Percentiles rank a stretch among this genome's conserved stretches.
Evolutionary conservation across 1,139 yeast genomes (phyloP).

Genomic region (Geotrichum citri-aurantii): DNA sequence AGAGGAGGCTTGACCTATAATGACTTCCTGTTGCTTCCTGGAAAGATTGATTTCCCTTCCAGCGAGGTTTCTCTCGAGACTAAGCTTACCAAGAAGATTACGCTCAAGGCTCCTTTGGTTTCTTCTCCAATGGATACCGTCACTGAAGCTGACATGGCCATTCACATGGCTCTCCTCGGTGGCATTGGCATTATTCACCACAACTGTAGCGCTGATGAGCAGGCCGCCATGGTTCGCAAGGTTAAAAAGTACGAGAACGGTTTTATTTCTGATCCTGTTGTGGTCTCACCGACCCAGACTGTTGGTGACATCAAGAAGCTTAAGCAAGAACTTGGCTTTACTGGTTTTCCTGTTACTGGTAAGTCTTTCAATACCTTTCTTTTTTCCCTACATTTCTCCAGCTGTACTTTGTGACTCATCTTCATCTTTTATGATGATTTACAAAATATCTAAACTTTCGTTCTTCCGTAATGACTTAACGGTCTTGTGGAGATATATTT

Average conservation of each 20-base stretch:
- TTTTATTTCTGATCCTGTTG: slow-evolving; percentile 91
- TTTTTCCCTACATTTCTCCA: slow-evolving; percentile 3
- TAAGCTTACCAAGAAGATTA: slow-evolving; percentile 82
- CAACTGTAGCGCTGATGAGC: slow-evolving; percentile 93
- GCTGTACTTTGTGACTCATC: background rate
- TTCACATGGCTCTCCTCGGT: slow-evolving; percentile 95
- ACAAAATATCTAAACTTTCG: slow-evolving; percentile 77
- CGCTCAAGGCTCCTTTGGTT: slow-evolving; percentile 88
- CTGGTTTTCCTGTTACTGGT: slow-evolving; percentile 99
- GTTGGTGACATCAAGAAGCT: slow-evolving; percentile 75
- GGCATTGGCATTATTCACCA: slow-evolving; percentile 99
- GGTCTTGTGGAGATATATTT: slow-evolving; percentile 81
- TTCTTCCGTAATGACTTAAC: slow-evolving; percentile 98
- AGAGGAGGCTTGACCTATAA: slow-evolving; percentile 98
- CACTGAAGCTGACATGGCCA: slow-evolving; percentile 96
- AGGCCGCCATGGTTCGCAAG: slow-evolving; percentile 95
- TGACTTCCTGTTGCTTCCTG: slow-evolving; percentile 92
- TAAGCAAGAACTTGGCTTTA: slow-evolving; percentile 75
- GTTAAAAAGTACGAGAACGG: slow-evolving; percentile 97
- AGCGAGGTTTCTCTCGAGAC: slow-evolving; percentile 71
- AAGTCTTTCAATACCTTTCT: slow-evolving; percentile 48
- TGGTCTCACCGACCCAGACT: slow-evolving; percentile 65
- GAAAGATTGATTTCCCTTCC: slow-evolving; percentile 86
- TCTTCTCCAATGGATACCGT: slow-evolving; percentile 99
- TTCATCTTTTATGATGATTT: slow-evolving; percentile 32